Conservation (phyloP, 306 rosid genomes). For the Pueraria montana region DNA sequence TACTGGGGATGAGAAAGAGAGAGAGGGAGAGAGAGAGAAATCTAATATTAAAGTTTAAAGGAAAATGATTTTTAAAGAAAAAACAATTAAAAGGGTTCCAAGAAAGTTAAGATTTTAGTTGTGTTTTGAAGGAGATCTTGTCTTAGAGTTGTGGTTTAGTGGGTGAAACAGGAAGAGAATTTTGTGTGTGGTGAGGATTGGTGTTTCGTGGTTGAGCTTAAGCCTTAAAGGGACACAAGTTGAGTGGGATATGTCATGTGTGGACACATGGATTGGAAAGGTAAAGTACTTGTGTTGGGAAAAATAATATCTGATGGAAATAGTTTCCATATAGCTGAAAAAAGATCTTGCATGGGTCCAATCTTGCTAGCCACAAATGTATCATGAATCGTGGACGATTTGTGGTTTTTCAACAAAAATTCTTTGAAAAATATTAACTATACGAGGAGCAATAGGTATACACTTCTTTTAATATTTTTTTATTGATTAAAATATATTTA, state of each 20-base stretch:
- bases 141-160: background rate
- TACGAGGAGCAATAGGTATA: no score
- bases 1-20: background rate
- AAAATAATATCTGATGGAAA: slow-evolving; percentile 16
- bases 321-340: background rate
- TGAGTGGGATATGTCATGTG: slow-evolving; percentile 40
- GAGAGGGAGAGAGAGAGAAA: background rate
- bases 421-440: background rate
- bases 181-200: slow-evolving; percentile 42
- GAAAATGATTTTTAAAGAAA: slow-evolving; percentile 26
- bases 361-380: background rate
- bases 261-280: slow-evolving; percentile 32
- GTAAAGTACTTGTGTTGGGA: background rate
- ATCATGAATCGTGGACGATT: background rate
- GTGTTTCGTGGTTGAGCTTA: slow-evolving; percentile 52
- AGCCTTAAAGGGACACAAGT: slow-evolving; percentile 36
- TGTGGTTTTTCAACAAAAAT: background rate
- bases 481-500: no score
- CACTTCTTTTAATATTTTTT: no score
- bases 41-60: slow-evolving; percentile 8
- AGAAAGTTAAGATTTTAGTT: slow-evolving; percentile 6
- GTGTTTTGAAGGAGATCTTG: slow-evolving; percentile 4
- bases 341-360: background rate
- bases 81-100: background rate
- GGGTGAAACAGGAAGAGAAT: slow-evolving; percentile 1